Conservation (phyloP, 352 stramenopile species). For the Pythium pyrilobum region DNA sequence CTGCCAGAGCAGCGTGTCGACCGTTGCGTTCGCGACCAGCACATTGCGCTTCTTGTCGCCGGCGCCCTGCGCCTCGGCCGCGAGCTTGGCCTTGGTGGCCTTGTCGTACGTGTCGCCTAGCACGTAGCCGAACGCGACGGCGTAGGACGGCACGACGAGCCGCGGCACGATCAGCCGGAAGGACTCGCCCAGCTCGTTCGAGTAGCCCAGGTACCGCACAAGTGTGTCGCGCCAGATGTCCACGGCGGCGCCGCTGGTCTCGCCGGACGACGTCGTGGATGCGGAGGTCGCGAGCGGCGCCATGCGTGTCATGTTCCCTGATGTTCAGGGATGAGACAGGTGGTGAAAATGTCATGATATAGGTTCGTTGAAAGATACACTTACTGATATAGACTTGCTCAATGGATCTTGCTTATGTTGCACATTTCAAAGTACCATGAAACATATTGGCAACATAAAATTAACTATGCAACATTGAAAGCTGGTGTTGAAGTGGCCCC, state of each 20-base stretch:
- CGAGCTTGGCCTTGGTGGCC: slow-evolving; percentile 31
- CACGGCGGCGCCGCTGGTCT: slow-evolving; percentile 3
- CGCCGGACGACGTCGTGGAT: not conserved
- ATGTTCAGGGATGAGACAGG: no score
- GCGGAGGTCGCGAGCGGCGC: not conserved
- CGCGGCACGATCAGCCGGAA: slow-evolving; percentile 74
- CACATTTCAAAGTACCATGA: no score
- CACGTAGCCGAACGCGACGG: slow-evolving; percentile 81
- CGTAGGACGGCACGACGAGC: slow-evolving; percentile 73
- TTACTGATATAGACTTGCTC: no score
- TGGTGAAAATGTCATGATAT: no score
- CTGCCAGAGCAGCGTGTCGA: slow-evolving; percentile 87
- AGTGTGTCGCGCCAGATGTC: slow-evolving; percentile 85
- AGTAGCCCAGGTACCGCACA: slow-evolving; percentile 86
- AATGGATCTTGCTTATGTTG: no score
- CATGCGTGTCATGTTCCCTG: not conserved
- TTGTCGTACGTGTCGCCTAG: slow-evolving; percentile 82
- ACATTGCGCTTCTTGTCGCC: slow-evolving; percentile 26
- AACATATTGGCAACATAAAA: not conserved
- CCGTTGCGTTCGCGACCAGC: slow-evolving; percentile 28
- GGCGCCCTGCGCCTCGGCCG: slow-evolving; percentile 22
- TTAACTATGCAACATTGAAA: not conserved
- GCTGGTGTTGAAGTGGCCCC: slow-evolving; percentile 6
- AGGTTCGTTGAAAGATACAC: no score
- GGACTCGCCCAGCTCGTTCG: slow-evolving; percentile 86